Conservation (phyloP, 148 eudicot species). For the Diospyros lotus region DNA sequence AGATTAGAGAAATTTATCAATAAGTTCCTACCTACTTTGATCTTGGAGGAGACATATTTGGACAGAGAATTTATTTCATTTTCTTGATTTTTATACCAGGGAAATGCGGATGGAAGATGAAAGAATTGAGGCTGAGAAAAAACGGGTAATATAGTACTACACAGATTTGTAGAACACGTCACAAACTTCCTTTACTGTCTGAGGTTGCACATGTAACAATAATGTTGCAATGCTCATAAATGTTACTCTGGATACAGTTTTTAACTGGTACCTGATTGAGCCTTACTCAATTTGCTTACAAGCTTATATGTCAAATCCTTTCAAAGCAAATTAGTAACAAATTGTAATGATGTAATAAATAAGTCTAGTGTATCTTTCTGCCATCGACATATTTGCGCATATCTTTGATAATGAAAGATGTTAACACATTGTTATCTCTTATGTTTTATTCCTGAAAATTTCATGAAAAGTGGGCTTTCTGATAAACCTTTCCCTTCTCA, state of each 20-base stretch:
- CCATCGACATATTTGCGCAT: too few species aligned
- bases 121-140: slow-evolving; percentile 93
- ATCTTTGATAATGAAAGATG: too few species aligned
- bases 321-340: too few species aligned
- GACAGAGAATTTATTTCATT: slow-evolving; percentile 2
- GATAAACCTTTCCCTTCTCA: not conserved
- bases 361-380: too few species aligned
- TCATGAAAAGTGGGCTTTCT: not conserved
- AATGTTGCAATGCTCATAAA: not conserved
- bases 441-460: too few species aligned
- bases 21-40: not conserved
- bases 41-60: not conserved
- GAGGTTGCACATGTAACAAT: not conserved
- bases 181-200: too few species aligned
- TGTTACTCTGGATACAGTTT: not conserved
- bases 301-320: too few species aligned
- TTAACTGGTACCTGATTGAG: too few species aligned
- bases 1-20: not conserved
- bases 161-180: not conserved
- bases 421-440: too few species aligned
- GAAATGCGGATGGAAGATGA: slow-evolving; percentile 95
- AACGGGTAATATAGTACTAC: slow-evolving; percentile 43
- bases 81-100: slow-evolving; percentile 34
- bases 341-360: too few species aligned
- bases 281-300: too few species aligned